Conservation (phyloP, 2,329 filamentous ascomycete genomes). For the Ascochyta koolunga region DNA sequence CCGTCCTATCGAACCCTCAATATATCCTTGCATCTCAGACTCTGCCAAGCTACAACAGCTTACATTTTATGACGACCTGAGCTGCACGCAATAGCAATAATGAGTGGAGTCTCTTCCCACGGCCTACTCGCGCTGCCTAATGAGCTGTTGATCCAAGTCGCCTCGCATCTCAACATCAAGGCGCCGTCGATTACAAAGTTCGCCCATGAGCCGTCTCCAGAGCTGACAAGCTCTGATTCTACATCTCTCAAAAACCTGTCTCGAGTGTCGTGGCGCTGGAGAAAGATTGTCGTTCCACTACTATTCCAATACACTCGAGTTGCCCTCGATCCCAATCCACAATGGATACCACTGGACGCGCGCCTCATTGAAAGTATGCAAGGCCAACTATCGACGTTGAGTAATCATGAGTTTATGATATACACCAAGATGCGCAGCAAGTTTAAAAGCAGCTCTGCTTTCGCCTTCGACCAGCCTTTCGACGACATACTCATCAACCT, state of each 20-base stretch:
- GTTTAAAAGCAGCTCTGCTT: constrained; percentile 39
- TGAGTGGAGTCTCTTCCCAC: neutral
- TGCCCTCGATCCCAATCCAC: constrained; percentile 32
- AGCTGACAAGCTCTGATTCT: constrained; percentile 30
- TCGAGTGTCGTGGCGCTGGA: constrained; percentile 39
- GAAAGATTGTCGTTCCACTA: constrained; percentile 39
- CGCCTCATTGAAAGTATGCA: constrained; percentile 44
- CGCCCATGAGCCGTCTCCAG: constrained; percentile 36
- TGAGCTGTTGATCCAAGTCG: constrained; percentile 46
- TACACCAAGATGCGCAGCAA: constrained; percentile 42
- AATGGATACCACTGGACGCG: constrained; percentile 45
- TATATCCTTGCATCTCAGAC: neutral
- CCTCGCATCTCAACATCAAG: constrained; percentile 35
- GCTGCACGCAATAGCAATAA: neutral
- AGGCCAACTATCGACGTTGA: constrained; percentile 35
- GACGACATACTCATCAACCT: constrained; percentile 44
- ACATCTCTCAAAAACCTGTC: constrained; percentile 42
- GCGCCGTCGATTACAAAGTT: constrained; percentile 44
- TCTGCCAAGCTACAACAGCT: neutral
- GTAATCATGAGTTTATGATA: constrained; percentile 41
- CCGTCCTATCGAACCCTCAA: neutral
- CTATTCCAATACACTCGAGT: constrained; percentile 42
- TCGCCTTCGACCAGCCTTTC: constrained; percentile 38
- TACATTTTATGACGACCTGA: neutral
- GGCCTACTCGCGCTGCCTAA: constrained; percentile 42